Evolutionary conservation across 1,284 basidiomycete species (phyloP).

Genomic region (Ceratobasidium papillatum): DNA sequence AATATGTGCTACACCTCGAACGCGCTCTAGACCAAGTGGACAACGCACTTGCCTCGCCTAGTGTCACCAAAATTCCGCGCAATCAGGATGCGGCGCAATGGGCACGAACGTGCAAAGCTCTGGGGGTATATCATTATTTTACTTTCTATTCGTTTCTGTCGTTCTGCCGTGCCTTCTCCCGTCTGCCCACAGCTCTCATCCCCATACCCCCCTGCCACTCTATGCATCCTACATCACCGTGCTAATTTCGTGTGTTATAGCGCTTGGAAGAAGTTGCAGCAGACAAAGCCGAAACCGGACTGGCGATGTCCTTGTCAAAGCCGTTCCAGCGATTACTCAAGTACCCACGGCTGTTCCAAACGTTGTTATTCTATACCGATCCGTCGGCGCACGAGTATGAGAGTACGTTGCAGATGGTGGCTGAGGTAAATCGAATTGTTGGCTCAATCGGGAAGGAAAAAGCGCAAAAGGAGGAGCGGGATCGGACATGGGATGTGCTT

Average conservation of each 20-base stretch:
- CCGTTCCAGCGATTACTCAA: slow-evolving; percentile 97
- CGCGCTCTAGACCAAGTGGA: slow-evolving; percentile 88
- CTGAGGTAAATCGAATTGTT: slow-evolving; percentile 95
- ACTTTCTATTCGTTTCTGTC: slow-evolving; percentile 23
- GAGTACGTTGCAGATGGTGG: slow-evolving; percentile 93
- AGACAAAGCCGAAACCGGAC: slow-evolving; percentile 89
- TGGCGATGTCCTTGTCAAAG: slow-evolving; percentile 94
- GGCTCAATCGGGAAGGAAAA: slow-evolving; percentile 98
- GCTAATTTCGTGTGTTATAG: slow-evolving; percentile 44
- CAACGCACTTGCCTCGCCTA: slow-evolving; percentile 71
- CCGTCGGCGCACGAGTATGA: slow-evolving; percentile 98
- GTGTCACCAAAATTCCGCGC: slow-evolving; percentile 74
- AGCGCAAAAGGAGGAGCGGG: slow-evolving; percentile 92
- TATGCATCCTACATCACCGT: neutral
- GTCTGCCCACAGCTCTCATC: neutral
- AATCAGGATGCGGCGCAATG: slow-evolving; percentile 80
- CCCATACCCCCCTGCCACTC: neutral
- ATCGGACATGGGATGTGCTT: slow-evolving; percentile 92
- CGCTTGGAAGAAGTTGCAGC: slow-evolving; percentile 81
- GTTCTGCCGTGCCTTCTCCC: too few species aligned
- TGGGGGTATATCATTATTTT: slow-evolving; percentile 57
- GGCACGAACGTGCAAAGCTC: slow-evolving; percentile 73
- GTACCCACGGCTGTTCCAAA: slow-evolving; percentile 97
- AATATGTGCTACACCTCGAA: slow-evolving; percentile 91
- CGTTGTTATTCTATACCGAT: slow-evolving; percentile 95